Percentiles rank a stretch among this genome's conserved stretches.
Evolutionary conservation across 495 filamentous ascomycete genomes (phyloP).

Genomic region (Glarea lozoyensis): DNA sequence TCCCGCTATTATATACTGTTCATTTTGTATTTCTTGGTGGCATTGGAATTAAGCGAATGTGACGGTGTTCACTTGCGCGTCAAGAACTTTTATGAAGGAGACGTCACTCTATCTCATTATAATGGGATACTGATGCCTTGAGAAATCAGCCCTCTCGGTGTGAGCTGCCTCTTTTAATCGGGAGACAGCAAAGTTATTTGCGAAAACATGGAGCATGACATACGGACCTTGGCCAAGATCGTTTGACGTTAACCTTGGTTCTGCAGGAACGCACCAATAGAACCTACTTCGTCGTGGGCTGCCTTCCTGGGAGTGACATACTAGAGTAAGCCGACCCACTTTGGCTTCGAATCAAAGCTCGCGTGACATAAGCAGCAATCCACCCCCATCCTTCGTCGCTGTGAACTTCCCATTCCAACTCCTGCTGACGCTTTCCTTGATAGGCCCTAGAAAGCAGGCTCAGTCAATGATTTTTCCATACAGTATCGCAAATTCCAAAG

Average conservation of each 20-base stretch:
- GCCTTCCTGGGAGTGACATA: not conserved
- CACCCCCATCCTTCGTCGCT: not conserved
- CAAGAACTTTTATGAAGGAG: not conserved
- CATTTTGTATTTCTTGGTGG: not conserved
- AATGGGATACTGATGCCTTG: not conserved
- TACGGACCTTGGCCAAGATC: too few relatives aligned
- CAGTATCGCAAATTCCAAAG: too few relatives aligned
- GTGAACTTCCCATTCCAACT: not conserved
- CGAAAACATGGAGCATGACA: not conserved
- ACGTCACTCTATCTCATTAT: not conserved
- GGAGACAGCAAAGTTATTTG: not conserved
- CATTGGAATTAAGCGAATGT: not conserved
- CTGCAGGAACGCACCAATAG: not conserved
- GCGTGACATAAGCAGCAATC: not conserved
- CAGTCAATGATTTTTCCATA: too few relatives aligned
- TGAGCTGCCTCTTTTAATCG: not conserved
- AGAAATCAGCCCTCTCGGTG: not conserved
- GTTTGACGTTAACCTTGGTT: not conserved
- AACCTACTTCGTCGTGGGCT: not conserved
- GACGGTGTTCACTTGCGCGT: too few relatives aligned
- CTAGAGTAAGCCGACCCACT: not conserved
- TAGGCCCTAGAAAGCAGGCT: too few relatives aligned
- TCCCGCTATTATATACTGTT: not conserved
- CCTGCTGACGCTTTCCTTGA: not conserved
- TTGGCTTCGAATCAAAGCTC: not conserved